Base-by-base conservation (phyloP, 1,284 basidiomycete genomes). In the Cutaneotrichosporon sp. region DNA sequence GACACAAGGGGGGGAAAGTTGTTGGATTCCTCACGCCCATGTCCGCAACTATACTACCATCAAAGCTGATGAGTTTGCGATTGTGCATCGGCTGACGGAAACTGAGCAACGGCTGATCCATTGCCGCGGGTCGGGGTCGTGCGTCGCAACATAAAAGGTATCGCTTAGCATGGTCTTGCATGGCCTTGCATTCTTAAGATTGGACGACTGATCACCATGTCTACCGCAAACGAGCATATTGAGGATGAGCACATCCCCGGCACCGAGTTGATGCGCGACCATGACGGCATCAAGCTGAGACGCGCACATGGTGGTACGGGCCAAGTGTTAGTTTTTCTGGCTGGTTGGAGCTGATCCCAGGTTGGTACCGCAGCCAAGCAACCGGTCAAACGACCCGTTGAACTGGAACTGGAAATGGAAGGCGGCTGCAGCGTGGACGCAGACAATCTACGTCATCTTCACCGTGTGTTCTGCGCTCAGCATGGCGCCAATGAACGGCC, bases 391-490 rank as follows among this genome's bases (percentile, higher is more conserved):
- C 10, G 65, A 65, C 55, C 65, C 65, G 9, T 58, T 65, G 8
- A 65, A 62, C 57, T 65, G 65, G 65, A 51, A 22, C n/a, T 34
- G 34, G 30, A 63, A 60, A 36, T 65, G 65, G 65, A 65, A 65
- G 53, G 47, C 34, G 3, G 21, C 53, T 26, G 62, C 57, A 5
- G 50, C 56, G 6, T 34, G 13, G 4, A 58, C 58, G 4, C 60
- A 64, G 46, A 30, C 59, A 6, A 16, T 67, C 30, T 67, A 55
- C 63, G 55, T 52, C 51, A 59, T 64, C 51, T 42, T 61, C 50
- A 60, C 58, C 5, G 62, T 67, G 42, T 36, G 46, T 6, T 55
- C 56, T 4, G 56, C 62, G 7, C 62, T 67, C 46, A 62, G 60
- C 2, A 57, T 67, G 50, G 59, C 65, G 22, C 65, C 65, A 13